Conservation (phyloP, 2,329 filamentous ascomycete species). For the Trichoderma cornu-damae region DNA sequence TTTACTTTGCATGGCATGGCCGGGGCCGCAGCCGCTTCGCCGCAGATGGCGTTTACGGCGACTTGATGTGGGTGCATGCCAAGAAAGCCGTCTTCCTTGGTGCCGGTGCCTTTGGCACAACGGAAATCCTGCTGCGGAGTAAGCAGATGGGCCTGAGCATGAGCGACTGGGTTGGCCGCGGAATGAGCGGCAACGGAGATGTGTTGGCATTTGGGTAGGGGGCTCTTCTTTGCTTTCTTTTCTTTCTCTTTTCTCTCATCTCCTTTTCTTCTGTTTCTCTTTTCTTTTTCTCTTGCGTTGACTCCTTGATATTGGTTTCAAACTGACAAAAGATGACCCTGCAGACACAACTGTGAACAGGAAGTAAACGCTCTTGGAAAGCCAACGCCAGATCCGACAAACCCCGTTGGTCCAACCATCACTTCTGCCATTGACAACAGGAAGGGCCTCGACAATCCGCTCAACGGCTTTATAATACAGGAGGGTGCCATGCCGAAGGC, state of each 20-base stretch:
- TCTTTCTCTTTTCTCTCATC: too few relatives aligned
- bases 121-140: slow-evolving; percentile 59
- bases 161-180: slow-evolving; percentile 52
- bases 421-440: slow-evolving; percentile 58
- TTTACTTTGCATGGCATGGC: slow-evolving; percentile 62
- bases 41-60: slow-evolving; percentile 46
- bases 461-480: slow-evolving; percentile 60
- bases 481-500: slow-evolving; percentile 58
- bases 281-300: too few relatives aligned
- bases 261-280: too few relatives aligned
- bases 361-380: slow-evolving; percentile 53
- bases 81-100: slow-evolving; percentile 62
- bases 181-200: slow-evolving; percentile 63
- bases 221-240: neutral
- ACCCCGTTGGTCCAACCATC: slow-evolving; percentile 58
- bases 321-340: neutral
- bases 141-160: slow-evolving; percentile 53
- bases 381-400: slow-evolving; percentile 43
- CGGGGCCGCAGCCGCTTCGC: slow-evolving; percentile 51
- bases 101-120: slow-evolving; percentile 59
- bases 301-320: too few relatives aligned
- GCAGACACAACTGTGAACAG: slow-evolving; percentile 54
- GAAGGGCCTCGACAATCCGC: slow-evolving; percentile 42
- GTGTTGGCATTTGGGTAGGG: slow-evolving; percentile 57
- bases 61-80: slow-evolving; percentile 63